Conservation (phyloP, 148 eudicot species). For the Fagopyrum esculentum region DNA sequence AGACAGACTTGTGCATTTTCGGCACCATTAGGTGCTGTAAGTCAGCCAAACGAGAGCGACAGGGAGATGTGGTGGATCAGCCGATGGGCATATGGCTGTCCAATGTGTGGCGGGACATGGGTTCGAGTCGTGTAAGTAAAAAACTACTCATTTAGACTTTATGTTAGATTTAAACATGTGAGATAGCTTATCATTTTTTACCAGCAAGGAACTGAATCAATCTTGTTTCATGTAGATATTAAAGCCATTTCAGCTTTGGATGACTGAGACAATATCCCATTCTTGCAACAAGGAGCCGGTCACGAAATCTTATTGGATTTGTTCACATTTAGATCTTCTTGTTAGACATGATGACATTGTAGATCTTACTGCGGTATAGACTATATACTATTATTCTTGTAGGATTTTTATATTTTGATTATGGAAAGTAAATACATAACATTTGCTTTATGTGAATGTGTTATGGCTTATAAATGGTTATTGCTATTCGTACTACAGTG, state of each 20-base stretch:
- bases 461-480: too few relatives aligned
- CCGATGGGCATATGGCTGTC: constrained; percentile 94
- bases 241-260: background rate
- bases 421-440: too few relatives aligned
- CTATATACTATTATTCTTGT: too few relatives aligned
- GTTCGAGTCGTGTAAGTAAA: constrained; percentile 75
- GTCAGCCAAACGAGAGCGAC: constrained; percentile 50
- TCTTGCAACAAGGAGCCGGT: background rate
- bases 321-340: background rate
- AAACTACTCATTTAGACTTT: background rate
- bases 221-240: constrained; percentile 5
- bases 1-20: constrained; percentile 86
- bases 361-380: too few relatives aligned
- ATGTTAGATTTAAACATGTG: background rate
- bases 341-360: too few relatives aligned
- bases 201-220: background rate
- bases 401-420: too few relatives aligned
- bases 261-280: background rate
- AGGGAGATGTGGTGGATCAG: constrained; percentile 89
- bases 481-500: too few relatives aligned
- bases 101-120: constrained; percentile 98
- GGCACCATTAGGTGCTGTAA: constrained; percentile 35
- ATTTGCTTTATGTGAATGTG: too few relatives aligned
- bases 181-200: background rate
- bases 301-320: background rate